Evolutionary conservation across 2,329 filamentous ascomycete genomes (phyloP), one percentile per base, ranked within the genome.

Genomic region (Bipolaris bicolor): DNA sequence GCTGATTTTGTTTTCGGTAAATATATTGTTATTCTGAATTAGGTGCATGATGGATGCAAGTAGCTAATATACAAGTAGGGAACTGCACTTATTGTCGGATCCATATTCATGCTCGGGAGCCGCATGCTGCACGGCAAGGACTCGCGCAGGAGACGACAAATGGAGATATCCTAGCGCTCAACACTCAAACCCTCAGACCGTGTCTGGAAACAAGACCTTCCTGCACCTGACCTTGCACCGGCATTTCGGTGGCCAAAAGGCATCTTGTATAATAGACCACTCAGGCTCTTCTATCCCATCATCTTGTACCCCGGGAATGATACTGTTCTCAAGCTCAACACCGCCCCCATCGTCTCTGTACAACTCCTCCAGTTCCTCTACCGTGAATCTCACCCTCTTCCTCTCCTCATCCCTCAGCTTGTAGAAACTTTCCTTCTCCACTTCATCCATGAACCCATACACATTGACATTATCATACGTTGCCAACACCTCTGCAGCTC

Each of bases 1-100:
- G 44, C 39, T 73, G 16, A 72, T 74, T 7, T 6, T 65, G 2
- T 72, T 71, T 29, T 64, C 69, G 3, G 70, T 73, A 57, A 50
- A 63, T 58, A 3, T 16, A 10, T 1, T 44, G 15, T 10, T 11
- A 13, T 3, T 10, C 3, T 3, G 16, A 10, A 45, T 9, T 45
- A 3, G 1, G 16, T 13, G 36, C 6, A 48, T 3, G 2, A 13
- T 15, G 2, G 3, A 39, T 24, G 9, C 3, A 41, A 41, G 10
- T n/a, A 7, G 37, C 45, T 48, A 15, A 55, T 6, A 3, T 7
- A 7, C 20, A 16, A 16, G 44, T 29, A 69, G 66, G 65, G 65
- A 15, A 48, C 46, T 7, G 52, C 63, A 9, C 56, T 70, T 16
- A 54, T 55, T 6, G 40, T 51, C 22, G 66, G 65, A 3, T 65